Evolutionary conservation across 257 asterid genomes (phyloP), one percentile per base, ranked within the genome.

Genomic region (Solanum commersonii): DNA sequence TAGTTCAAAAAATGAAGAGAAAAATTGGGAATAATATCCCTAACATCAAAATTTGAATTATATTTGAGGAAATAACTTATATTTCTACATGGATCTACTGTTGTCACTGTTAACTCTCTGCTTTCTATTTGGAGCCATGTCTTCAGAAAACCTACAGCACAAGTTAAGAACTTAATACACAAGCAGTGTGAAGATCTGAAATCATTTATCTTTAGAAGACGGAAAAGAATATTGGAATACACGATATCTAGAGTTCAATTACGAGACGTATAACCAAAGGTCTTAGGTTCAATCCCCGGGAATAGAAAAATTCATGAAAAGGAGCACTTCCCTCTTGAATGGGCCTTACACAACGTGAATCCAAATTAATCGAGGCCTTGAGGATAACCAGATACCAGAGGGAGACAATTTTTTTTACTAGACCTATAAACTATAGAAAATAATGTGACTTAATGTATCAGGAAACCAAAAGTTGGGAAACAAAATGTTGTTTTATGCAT

Each of bases 71-170:
- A 31, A 81, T 25, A 44, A 79, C 9, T 44, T 20, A 40, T 40
- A 77, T 79, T 38, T 40, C 90, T 33, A 65, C 31, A 63, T 33
- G 34, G 79, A 73, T 67, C 86, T 77, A 89, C 88, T 79, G 65
- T 35, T 74, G 72, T 38, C 87, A 59, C 84, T 86, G 49, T 63
- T 73, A 63, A 89, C 84, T 90, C 89, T 93, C 90, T 83, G 91
- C 91, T 88, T 90, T 71, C 88, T 91, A 59, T 84, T 78, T 35
- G 91, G 90, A 87, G 90, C 76, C 84, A 70, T 88, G 42, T 90
- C 95, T 84, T 84, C 88, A 60, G 33, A 83, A 90, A 91, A 92
- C 92, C 96, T 94, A 44, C 49, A 88, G 71, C 89, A 68, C 83
- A 52, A 38, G 18, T 20, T 33, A 38, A 87, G 27, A 63, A 42